Evolutionary conservation across 2,329 filamentous ascomycete species (phyloP).

Genomic region (Bipolaris oryzae): DNA sequence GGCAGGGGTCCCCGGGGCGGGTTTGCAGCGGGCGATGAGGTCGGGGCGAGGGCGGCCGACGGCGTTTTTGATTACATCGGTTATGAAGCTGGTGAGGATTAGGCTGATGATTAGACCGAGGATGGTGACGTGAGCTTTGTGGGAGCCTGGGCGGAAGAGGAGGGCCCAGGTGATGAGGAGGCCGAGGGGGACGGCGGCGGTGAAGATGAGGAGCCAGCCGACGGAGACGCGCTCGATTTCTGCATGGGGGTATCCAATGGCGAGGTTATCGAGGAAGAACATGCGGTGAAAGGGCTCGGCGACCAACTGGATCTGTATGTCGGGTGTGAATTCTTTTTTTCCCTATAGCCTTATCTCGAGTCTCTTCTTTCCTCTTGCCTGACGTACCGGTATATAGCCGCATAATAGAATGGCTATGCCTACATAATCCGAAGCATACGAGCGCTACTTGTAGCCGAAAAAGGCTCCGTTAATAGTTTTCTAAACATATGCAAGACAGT

Average conservation of each 20-base stretch:
- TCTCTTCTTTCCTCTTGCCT: background rate
- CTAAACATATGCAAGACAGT: background rate
- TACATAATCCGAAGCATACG: slow-evolving; percentile 87
- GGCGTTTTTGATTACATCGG: slow-evolving; percentile 85
- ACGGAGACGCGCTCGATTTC: slow-evolving; percentile 82
- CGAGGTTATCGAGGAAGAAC: slow-evolving; percentile 85
- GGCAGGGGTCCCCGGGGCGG: slow-evolving; percentile 62
- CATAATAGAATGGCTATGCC: slow-evolving; percentile 73
- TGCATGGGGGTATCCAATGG: slow-evolving; percentile 86
- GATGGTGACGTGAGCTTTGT: slow-evolving; percentile 85
- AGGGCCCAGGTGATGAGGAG: slow-evolving; percentile 71
- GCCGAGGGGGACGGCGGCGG: slow-evolving; percentile 71
- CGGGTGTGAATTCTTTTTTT: slow-evolving; percentile 13
- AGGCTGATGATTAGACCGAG: slow-evolving; percentile 78
- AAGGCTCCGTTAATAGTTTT: background rate
- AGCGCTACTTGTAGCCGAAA: slow-evolving; percentile 61
- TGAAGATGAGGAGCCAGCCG: slow-evolving; percentile 78
- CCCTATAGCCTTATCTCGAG: too few relatives aligned
- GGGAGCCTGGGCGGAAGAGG: slow-evolving; percentile 65
- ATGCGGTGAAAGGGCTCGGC: slow-evolving; percentile 90
- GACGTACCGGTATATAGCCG: slow-evolving; percentile 66
- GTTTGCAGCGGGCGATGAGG: slow-evolving; percentile 84
- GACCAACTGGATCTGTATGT: slow-evolving; percentile 65
- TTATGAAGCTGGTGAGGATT: slow-evolving; percentile 79
- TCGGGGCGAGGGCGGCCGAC: slow-evolving; percentile 86